A percentile compares a stretch with the other conserved stretches of the same genome.
Conservation (phyloP, 306 rosid genomes). For the Betula pendula region DNA sequence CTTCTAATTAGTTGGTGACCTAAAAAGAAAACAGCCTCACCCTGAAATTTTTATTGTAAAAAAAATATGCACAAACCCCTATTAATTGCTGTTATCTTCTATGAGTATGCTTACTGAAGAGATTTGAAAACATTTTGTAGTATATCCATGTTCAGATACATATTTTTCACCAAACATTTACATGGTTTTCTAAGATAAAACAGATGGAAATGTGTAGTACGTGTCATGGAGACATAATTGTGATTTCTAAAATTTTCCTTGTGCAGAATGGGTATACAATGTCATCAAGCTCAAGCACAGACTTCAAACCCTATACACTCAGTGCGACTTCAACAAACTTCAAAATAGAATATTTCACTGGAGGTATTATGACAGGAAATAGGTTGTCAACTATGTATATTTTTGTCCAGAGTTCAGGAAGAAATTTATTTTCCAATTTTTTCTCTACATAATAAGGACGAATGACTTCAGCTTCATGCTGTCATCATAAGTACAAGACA, state of each 20-base stretch:
- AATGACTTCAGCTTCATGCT: not conserved
- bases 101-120: not conserved
- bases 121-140: not conserved
- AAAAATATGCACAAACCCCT: too few species aligned
- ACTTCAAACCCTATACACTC: not conserved
- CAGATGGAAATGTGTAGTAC: not conserved
- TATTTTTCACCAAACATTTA: not conserved
- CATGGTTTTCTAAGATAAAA: not conserved
- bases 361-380: not conserved
- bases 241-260: not conserved
- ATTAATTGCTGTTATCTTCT: not conserved
- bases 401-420: too few species aligned
- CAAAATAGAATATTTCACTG: not conserved
- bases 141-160: not conserved
- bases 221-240: not conserved
- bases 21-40: constrained; percentile 68
- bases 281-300: not conserved
- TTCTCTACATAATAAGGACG: not conserved
- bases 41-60: constrained; percentile 42
- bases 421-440: not conserved
- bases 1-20: constrained; percentile 71
- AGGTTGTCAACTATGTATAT: not conserved
- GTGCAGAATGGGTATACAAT: not conserved
- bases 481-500: not conserved
- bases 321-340: not conserved